phyloP scores from a whole-genome alignment of 2,329 filamentous ascomycete species.

The Diaporthe citriasiana region DNA sequence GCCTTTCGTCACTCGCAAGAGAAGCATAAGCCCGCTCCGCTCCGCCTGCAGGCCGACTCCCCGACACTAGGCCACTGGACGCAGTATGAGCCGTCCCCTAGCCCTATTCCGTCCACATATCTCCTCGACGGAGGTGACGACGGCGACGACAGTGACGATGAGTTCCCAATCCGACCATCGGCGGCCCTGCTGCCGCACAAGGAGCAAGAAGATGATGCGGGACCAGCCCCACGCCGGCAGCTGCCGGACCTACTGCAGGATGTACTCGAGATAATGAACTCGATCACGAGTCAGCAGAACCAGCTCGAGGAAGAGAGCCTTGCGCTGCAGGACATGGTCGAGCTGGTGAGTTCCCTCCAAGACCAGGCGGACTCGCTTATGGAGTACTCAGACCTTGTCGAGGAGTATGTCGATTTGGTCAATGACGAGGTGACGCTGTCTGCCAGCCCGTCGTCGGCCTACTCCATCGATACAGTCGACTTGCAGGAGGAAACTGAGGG shows the following conservation, averaged over 20 bases:
- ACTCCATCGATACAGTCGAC: background rate
- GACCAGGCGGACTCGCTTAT: constrained; percentile 20
- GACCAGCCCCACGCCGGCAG: background rate
- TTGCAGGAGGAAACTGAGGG: background rate
- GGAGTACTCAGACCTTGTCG: constrained; percentile 18
- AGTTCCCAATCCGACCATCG: constrained; percentile 18
- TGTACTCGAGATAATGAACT: constrained; percentile 23
- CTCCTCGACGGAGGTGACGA: background rate
- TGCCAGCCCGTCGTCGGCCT: constrained; percentile 7
- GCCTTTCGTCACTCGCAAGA: background rate
- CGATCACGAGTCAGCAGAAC: constrained; percentile 24
- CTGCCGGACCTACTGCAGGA: constrained; percentile 15
- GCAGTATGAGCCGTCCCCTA: background rate
- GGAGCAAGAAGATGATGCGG: background rate
- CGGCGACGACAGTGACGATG: background rate
- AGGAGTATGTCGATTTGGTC: constrained; percentile 19
- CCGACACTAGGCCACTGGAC: background rate
- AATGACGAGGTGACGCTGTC: background rate
- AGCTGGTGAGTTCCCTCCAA: constrained; percentile 5
- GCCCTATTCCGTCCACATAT: background rate
- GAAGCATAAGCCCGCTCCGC: constrained; percentile 10
- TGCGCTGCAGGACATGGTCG: constrained; percentile 22
- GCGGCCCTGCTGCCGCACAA: constrained; percentile 16
- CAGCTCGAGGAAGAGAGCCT: constrained; percentile 31
- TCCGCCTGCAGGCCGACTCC: constrained; percentile 9